Evolutionary conservation across 1,284 basidiomycete genomes (phyloP).

Genomic region (Leccinum pallidistipes): DNA sequence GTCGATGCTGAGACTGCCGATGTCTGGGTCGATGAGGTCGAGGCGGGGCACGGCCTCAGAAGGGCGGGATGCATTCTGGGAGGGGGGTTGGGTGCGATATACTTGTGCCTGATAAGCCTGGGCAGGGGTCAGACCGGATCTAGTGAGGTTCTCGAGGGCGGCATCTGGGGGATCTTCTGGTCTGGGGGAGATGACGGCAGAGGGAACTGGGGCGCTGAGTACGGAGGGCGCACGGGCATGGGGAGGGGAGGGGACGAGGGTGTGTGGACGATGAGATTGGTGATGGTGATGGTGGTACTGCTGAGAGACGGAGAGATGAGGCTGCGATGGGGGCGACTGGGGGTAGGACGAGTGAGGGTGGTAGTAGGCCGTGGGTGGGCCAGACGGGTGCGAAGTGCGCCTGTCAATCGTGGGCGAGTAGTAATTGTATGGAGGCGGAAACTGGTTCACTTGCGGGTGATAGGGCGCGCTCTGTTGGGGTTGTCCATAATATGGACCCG

Average conservation of each 20-base stretch:
- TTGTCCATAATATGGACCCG: slow-evolving; percentile 24
- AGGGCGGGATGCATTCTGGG: slow-evolving; percentile 31
- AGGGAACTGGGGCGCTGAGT: slow-evolving; percentile 43
- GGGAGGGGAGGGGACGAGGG: slow-evolving; percentile 43
- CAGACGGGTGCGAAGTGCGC: slow-evolving; percentile 34
- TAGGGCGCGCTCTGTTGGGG: slow-evolving; percentile 18
- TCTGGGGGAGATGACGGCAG: slow-evolving; percentile 47
- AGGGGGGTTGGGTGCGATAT: slow-evolving; percentile 46
- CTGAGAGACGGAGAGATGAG: slow-evolving; percentile 22
- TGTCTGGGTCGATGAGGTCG: slow-evolving; percentile 52
- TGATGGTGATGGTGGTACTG: slow-evolving; percentile 29
- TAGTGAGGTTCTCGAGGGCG: slow-evolving; percentile 45
- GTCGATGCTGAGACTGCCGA: slow-evolving; percentile 56
- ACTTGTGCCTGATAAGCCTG: slow-evolving; percentile 80
- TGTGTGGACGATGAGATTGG: slow-evolving; percentile 29
- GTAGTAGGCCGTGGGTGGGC: slow-evolving; percentile 25
- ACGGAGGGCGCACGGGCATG: slow-evolving; percentile 52
- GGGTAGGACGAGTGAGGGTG: slow-evolving; percentile 36
- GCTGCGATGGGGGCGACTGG: slow-evolving; percentile 29
- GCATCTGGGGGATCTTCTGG: slow-evolving; percentile 59
- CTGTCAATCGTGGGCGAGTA: slow-evolving; percentile 30
- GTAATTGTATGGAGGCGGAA: slow-evolving; percentile 26
- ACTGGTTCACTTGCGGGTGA: slow-evolving; percentile 24
- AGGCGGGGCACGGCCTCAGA: slow-evolving; percentile 38
- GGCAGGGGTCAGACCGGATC: slow-evolving; percentile 64